A percentile compares a stretch with the other conserved stretches of the same genome.
phyloP scores from a whole-genome alignment of 257 asterid species.

The Capsicum chinense region DNA sequence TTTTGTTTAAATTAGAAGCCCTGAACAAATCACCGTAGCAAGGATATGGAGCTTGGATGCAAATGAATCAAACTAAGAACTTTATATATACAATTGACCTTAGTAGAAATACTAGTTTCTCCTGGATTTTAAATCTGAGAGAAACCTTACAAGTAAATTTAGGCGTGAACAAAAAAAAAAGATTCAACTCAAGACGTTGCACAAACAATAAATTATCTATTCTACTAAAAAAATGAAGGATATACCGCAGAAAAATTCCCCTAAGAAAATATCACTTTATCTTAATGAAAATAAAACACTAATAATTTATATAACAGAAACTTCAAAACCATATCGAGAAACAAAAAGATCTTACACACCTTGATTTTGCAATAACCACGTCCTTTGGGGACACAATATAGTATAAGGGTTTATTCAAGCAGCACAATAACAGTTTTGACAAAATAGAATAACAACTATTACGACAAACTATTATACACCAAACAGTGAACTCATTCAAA shows the following conservation, averaged over 20 bases:
- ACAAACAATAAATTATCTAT: background rate
- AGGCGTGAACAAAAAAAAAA: background rate
- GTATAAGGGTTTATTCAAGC: conserved; percentile 97
- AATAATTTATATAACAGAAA: background rate
- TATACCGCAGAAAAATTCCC: background rate
- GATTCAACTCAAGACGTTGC: background rate
- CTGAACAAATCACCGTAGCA: background rate
- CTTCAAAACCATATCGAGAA: conserved; percentile 24
- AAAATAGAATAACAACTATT: no score
- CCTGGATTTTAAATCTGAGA: background rate
- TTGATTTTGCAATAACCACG: conserved; percentile 96
- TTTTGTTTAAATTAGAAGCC: conserved; percentile 3
- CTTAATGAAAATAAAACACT: conserved; percentile 6
- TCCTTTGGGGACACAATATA: conserved; percentile 98
- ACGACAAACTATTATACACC: no score
- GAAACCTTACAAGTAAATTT: background rate
- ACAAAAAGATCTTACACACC: conserved; percentile 56
- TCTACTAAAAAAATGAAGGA: conserved; percentile 24
- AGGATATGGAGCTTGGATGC: conserved; percentile 4
- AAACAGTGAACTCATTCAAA: no score
- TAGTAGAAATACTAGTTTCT: background rate
- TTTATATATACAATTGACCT: background rate
- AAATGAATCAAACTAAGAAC: conserved; percentile 15
- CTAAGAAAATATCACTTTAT: conserved; percentile 12
- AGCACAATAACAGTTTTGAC: conserved; percentile 38